Percentiles rank a stretch among this genome's conserved stretches.
Evolutionary conservation across 2,329 filamentous ascomycete genomes (phyloP).

Genomic region (Aureobasidium lini): DNA sequence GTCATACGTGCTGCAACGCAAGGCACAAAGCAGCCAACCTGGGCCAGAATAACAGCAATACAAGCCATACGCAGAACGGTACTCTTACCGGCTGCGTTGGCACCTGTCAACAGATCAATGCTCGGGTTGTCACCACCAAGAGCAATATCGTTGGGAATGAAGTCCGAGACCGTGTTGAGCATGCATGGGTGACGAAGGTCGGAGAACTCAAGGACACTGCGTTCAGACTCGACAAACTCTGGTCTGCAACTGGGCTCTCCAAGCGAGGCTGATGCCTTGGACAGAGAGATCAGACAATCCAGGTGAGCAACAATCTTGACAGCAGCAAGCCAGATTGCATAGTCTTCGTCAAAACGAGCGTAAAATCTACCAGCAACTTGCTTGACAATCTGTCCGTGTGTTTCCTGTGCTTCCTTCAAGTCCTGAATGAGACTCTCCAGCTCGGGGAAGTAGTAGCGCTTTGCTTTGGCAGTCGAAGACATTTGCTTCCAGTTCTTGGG

Average conservation of each 20-base stretch:
- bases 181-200: constrained; percentile 95
- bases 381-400: constrained; percentile 81
- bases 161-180: constrained; percentile 79
- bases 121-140: constrained; percentile 76
- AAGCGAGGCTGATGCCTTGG: constrained; percentile 75
- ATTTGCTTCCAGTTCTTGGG: constrained; percentile 90
- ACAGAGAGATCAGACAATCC: constrained; percentile 88
- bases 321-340: constrained; percentile 78
- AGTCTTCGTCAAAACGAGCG: constrained; percentile 79
- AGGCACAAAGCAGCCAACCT: constrained; percentile 89
- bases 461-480: constrained; percentile 84
- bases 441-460: constrained; percentile 87
- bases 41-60: constrained; percentile 92
- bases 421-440: constrained; percentile 74
- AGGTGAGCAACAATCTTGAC: constrained; percentile 85
- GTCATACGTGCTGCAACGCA: constrained; percentile 75
- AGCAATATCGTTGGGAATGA: constrained; percentile 90
- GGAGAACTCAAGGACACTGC: constrained; percentile 82
- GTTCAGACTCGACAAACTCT: constrained; percentile 62
- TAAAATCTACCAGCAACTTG: constrained; percentile 80
- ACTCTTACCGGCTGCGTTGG: constrained; percentile 95
- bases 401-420: constrained; percentile 90
- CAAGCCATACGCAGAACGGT: constrained; percentile 96
- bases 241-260: constrained; percentile 86
- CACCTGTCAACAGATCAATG: constrained; percentile 86